Percentiles rank a stretch among this genome's conserved stretches.
phyloP scores from a whole-genome alignment of 305 asterid species.

The Fraxinus latifolia region DNA sequence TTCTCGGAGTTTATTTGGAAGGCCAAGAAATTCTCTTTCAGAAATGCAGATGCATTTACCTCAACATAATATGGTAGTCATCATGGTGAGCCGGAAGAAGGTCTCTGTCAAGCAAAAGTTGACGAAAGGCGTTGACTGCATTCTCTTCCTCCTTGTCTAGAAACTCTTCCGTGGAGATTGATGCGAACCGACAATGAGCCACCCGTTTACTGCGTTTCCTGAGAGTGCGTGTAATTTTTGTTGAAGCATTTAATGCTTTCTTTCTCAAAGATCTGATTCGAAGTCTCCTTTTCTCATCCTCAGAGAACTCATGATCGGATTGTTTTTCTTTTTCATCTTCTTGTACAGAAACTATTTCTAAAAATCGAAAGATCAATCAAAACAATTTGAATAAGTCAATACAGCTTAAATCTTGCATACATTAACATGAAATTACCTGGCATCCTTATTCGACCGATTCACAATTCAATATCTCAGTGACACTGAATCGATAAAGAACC shows the following conservation, averaged over 20 bases:
- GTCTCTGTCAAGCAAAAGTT: constrained; percentile 60
- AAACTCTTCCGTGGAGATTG: constrained; percentile 65
- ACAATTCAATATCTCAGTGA: constrained; percentile 22
- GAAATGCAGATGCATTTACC: constrained; percentile 40
- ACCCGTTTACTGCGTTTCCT: constrained; percentile 55
- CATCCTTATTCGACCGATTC: constrained; percentile 40
- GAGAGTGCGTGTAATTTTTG: constrained; percentile 42
- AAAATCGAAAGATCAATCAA: not conserved
- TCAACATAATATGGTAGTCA: constrained; percentile 87
- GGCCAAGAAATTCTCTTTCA: not conserved
- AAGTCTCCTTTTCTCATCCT: constrained; percentile 67
- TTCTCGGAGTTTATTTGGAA: not conserved
- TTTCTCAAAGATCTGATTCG: constrained; percentile 69
- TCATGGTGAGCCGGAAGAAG: constrained; percentile 76
- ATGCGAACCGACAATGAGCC: constrained; percentile 65
- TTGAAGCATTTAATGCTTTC: constrained; percentile 60
- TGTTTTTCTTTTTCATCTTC: constrained; percentile 57
- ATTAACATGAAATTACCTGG: constrained; percentile 44
- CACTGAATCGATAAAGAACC: constrained; percentile 36
- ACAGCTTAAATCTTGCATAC: not conserved
- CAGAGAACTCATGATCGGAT: constrained; percentile 62
- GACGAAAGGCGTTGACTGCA: constrained; percentile 61
- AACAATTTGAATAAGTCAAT: constrained; percentile 13
- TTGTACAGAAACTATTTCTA: constrained; percentile 42
- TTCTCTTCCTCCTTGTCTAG: constrained; percentile 75